Evolutionary conservation across 202 grass and related monocot genomes (phyloP), one percentile per base, ranked within the genome.

Genomic region (Elaeis oleifera): DNA sequence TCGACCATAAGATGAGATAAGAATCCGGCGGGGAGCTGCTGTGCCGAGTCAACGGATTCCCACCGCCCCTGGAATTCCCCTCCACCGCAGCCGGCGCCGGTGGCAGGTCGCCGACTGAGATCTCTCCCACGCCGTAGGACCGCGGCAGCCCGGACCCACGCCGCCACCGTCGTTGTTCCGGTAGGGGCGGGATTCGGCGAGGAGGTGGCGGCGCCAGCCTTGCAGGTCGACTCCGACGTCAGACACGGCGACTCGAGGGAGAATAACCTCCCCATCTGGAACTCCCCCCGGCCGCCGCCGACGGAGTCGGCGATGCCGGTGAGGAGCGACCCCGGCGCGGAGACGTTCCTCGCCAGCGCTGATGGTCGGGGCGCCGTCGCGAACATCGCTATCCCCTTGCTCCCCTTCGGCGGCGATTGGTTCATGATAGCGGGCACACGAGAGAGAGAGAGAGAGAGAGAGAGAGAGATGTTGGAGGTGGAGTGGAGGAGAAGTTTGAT

Each of bases 1-100:
- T 81, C 78, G 23, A 63, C 24, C 54, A 81, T 60, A 16, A 76
- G 79, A 64, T 76, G 65, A 20, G 78, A 81, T 27, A 81, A 66
- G 59, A 81, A 70, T 50, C 65, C 60, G 16, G 79, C 58, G 9
- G 72, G 0, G 79, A 81, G 54, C 72, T 81, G 52, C 69, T 63
- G 24, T 81, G 79, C 48, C 67, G 59, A 4, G 58, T 21, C 29
- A 81, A 29, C 8, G 55, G 59, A 58, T 39, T 76, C 3, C 58
- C 72, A 22, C 26, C 32, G 49, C 54, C 24, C 2, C 14, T 7
- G 0, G 19, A 14, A 3, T 7, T 4, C 16, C 50, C 24, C 3
- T 16, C 16, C 56, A 14, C 32, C 32, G 32, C 6, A 6, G 32
- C 36, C 36, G 9, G 0, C 9, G 2, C 2, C 36, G 36, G 9